Evolutionary conservation across 2,329 filamentous ascomycete species (phyloP), one percentile per base, ranked within the genome.

Genomic region (Alternaria rosae): DNA sequence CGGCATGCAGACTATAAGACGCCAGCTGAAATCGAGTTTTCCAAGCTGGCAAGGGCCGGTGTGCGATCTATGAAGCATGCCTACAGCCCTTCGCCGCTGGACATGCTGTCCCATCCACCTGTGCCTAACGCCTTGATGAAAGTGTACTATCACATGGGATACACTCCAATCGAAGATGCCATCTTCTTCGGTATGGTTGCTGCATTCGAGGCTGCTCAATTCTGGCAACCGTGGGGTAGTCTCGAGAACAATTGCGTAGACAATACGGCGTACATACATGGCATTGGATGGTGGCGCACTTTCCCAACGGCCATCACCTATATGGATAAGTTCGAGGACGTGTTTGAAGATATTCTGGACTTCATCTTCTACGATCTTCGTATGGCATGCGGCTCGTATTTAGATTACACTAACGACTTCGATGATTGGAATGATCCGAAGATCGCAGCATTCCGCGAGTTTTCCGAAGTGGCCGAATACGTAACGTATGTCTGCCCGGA

Each of bases 291-390:
- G 6, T 38, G 35, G 35, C 35, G 35, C 3, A 2, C 9, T 2
- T 38, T 38, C 35, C 35, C 35, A 0, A 38, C 35, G 2, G 35
- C 35, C 9, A 6, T 38, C 0, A 38, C 35, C 35, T 1, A 38
- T 3, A 38, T 38, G n/a, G 35, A 38, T 2, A 0, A 3, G 35
- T 38, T 38, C 35, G 0, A 0, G 1, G 35, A 38, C 35, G 5
- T 0, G 0, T 17, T 38, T 5, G 0, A 38, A 0, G n/a, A 38
- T 0, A 3, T 38, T 38, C 15, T 0, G n/a, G 35, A 11, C 1
- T 11, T 0, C 9, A 38, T 38, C 35, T 6, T 38, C 1, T 1
- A 6, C 35, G 35, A 38, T 6, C 5, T 38, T 1, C 3, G 8
- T 1, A 17, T 2, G 0, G 17, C 35, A 3, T 17, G 35, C 35